Base-by-base conservation (phyloP, 2,329 filamentous ascomycete species). In the Chrysoporthe puriensis region DNA sequence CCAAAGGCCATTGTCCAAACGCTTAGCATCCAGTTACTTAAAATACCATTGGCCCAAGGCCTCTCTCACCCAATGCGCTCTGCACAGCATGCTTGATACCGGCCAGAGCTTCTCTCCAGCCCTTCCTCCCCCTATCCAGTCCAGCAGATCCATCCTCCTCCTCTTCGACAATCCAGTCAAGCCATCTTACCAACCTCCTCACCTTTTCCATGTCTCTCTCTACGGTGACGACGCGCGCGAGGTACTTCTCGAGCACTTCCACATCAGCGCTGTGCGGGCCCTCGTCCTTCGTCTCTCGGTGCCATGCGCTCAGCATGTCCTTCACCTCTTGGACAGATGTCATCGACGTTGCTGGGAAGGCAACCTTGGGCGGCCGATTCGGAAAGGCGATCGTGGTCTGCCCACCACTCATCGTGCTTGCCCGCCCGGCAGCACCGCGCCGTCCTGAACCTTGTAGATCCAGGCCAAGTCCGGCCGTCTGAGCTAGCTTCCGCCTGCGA, bases 151-250 rank as follows among this genome's bases (percentile, higher is more conserved):
- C 75, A 32, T 73, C 75, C 43, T 81, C 81, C 57, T 85, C 83
- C 58, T 85, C 84, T 7, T 89, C 81, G 26, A 89, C 71, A n/a
- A 68, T 48, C 74, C 86, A 82, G 54, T 82, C 81, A 61, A 90
- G 92, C 62, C 86, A 97, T 6, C 88, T 92, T 0, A 97, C 91
- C 0, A 95, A 91, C 13, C 96, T 96, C 77, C 97, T 93, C 74
- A 93, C 95, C 70, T 94, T 91, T 72, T 92, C 96, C 74, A 97
- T 84, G 76, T 97, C 90, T 67, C 85, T 83, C 77, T 98, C 96
- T 67, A 95, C 90, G 1, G 80, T 69, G 0, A 97, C 85, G 0
- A 98, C 92, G 36, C 85, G 85, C 5, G 77, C 82, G 42, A 98
- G 77, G 77, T 97, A 98, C 73, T 83, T 86, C 64, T 85, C 87